Evolutionary conservation across 2,329 filamentous ascomycete species (phyloP).

Genomic region (Aotearoamyces nothofagi): DNA sequence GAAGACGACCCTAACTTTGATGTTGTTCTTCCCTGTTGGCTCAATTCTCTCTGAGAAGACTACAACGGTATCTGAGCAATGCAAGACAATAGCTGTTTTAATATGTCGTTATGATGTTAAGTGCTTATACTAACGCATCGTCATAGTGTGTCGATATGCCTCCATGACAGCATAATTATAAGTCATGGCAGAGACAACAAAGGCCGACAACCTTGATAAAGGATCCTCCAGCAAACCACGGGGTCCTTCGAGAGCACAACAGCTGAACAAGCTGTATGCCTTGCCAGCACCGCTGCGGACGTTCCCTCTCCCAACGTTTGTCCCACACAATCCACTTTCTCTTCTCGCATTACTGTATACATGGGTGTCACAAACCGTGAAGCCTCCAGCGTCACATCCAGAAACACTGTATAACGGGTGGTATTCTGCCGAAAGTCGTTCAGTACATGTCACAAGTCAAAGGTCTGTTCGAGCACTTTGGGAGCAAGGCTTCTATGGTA

Average conservation of each 20-base stretch:
- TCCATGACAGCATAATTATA: constrained; percentile 11
- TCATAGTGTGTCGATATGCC: constrained; percentile 9
- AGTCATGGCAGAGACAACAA: constrained; percentile 2
- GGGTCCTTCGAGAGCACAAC: constrained; percentile 21
- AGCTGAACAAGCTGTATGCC: constrained; percentile 61
- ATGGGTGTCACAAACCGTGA: constrained; percentile 59
- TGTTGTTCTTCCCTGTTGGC: constrained; percentile 46
- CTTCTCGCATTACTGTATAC: constrained; percentile 65
- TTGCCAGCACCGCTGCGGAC: constrained; percentile 67
- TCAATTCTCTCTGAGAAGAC: constrained; percentile 52
- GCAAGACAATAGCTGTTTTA: constrained; percentile 13
- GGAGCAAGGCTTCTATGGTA: constrained; percentile 97
- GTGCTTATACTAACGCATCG: constrained; percentile 6
- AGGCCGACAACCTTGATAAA: constrained; percentile 7
- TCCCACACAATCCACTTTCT: constrained; percentile 85
- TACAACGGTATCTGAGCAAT: constrained; percentile 94
- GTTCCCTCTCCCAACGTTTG: constrained; percentile 73
- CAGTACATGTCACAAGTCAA: constrained; percentile 69
- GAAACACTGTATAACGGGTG: constrained; percentile 52
- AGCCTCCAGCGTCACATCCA: constrained; percentile 47
- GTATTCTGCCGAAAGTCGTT: constrained; percentile 70
- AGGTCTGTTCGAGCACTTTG: constrained; percentile 68
- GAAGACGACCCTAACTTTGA: constrained; percentile 27
- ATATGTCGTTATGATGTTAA: constrained; percentile 6
- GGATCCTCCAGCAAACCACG: constrained; percentile 8